Evolutionary conservation across 371 early-diverging fungal genomes (phyloP).

Genomic region (Actinomortierella ambigua): DNA sequence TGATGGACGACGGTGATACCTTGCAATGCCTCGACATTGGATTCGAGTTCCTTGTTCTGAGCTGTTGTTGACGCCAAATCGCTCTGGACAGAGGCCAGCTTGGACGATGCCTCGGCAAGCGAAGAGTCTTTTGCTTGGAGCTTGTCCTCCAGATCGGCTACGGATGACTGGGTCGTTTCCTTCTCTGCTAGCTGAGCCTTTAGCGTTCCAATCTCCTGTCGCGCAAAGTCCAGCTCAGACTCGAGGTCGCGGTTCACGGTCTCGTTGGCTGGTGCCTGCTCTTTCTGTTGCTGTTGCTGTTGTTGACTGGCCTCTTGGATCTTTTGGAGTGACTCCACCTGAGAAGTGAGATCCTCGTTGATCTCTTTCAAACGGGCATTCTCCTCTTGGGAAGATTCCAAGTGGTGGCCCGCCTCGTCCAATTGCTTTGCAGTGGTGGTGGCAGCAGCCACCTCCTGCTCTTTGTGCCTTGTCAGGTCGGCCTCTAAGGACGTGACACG

Average conservation of each 20-base stretch:
- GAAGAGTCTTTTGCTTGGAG: constrained; percentile 1
- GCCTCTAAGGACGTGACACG: too few species aligned
- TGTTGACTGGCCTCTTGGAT: too few species aligned
- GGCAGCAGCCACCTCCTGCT: too few species aligned
- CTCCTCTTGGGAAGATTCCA: too few species aligned
- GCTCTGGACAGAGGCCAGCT: constrained; percentile 1
- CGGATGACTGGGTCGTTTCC: constrained; percentile 18
- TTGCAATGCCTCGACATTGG: constrained; percentile 1
- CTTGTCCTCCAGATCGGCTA: constrained; percentile 12
- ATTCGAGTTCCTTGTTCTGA: constrained; percentile 7
- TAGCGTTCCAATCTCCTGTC: constrained; percentile 9
- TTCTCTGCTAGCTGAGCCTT: constrained; percentile 15
- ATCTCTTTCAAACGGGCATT: constrained; percentile 17
- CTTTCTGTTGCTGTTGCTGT: too few species aligned
- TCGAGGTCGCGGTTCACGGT: too few species aligned
- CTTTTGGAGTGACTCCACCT: too few species aligned
- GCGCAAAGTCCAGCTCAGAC: too few species aligned
- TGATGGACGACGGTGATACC: not conserved
- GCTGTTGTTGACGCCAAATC: constrained; percentile 17
- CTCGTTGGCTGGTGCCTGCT: too few species aligned
- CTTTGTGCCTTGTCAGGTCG: too few species aligned
- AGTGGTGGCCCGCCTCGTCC: constrained; percentile 13
- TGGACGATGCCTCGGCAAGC: constrained; percentile 14
- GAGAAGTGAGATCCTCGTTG: not conserved
- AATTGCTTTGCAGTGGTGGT: too few species aligned